Evolutionary conservation across 2,329 filamentous ascomycete species (phyloP), one percentile per base, ranked within the genome.

Genomic region (Sarocladiaceae sp.): DNA sequence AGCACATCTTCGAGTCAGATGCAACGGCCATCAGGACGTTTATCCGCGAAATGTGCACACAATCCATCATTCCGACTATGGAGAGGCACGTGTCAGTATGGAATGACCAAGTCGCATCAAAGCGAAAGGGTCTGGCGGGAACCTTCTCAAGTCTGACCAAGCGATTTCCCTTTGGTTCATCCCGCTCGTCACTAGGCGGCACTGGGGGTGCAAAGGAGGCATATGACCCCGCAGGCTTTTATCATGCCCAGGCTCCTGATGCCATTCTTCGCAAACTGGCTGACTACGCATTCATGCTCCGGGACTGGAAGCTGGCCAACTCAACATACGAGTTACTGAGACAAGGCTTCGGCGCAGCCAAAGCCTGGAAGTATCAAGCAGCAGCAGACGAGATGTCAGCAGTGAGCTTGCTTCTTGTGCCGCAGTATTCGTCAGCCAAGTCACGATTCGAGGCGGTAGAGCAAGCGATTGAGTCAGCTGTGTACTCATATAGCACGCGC

Each of bases 81-180:
- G 93, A 98, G 65, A 84, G 91, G 45, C 83, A 86, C 51, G 79
- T 95, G 10, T 84, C 88, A 5, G 74, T 89, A 4, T 98, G 93
- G 94, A 98, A 98, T 58, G 93, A 98, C 56, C 91, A 97, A 62
- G 86, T 97, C 20, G 90, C 91, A 13, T 96, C 94, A 11, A 79
- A 88, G 47, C 77, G 94, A 46, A 82, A 88, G 57, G 94, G 94
- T 12, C 74, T 98, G 39, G 86, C 86, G 45, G 94, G 94, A 10
- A 81, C 89, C n/a, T 91, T 98, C 63, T 89, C 95, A 73, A 95
- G 85, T 9, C 72, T 98, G 46, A 95, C 90, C 1, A 90, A 93
- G 57, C 84, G 89, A 53, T 97, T 88, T 81, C 82, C 83, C 1
- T 95, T 97, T 55, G 87, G 88, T 24, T 72, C 74, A 39, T 79